A percentile compares a stretch with the other conserved stretches of the same genome.
Evolutionary conservation across 2,329 filamentous ascomycete genomes (phyloP).

Genomic region (Chaetomiaceae sp.): DNA sequence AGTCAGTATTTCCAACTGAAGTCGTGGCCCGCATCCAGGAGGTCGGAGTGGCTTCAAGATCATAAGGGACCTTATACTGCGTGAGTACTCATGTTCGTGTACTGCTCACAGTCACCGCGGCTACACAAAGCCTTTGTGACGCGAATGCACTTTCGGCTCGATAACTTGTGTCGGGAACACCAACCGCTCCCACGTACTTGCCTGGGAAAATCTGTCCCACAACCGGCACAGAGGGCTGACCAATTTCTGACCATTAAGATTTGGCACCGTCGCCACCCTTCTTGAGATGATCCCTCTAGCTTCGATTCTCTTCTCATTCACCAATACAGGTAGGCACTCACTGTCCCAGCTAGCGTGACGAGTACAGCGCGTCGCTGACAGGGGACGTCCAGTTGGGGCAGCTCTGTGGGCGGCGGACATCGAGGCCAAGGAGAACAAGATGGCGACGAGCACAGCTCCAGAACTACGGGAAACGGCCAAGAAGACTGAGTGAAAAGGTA

Average conservation of each 20-base stretch:
- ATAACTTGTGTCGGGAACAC: neutral
- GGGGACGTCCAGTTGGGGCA: slow-evolving; percentile 59
- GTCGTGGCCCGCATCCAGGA: slow-evolving; percentile 62
- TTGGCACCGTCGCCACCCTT: slow-evolving; percentile 66
- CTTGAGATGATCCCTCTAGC: slow-evolving; percentile 79
- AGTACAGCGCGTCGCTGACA: neutral
- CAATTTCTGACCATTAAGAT: slow-evolving; percentile 43
- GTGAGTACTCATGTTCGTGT: slow-evolving; percentile 43
- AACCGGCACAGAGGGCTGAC: slow-evolving; percentile 7
- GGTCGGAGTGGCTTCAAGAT: slow-evolving; percentile 61
- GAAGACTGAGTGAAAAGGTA: slow-evolving; percentile 38
- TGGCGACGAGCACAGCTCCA: slow-evolving; percentile 47
- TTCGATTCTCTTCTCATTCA: slow-evolving; percentile 82
- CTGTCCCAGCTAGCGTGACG: neutral
- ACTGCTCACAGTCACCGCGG: too few species aligned
- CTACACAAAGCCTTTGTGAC: neutral
- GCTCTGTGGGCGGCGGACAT: slow-evolving; percentile 92
- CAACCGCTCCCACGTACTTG: slow-evolving; percentile 1
- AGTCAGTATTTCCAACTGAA: slow-evolving; percentile 86
- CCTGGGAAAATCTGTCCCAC: slow-evolving; percentile 6
- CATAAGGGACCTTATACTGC: slow-evolving; percentile 73
- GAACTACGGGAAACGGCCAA: slow-evolving; percentile 43
- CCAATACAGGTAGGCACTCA: slow-evolving; percentile 61
- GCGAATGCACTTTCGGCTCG: neutral
- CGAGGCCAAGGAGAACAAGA: slow-evolving; percentile 50